Evolutionary conservation across 108 stramenopile genomes (phyloP).

Genomic region (Pseudonitzschia multiseries): DNA sequence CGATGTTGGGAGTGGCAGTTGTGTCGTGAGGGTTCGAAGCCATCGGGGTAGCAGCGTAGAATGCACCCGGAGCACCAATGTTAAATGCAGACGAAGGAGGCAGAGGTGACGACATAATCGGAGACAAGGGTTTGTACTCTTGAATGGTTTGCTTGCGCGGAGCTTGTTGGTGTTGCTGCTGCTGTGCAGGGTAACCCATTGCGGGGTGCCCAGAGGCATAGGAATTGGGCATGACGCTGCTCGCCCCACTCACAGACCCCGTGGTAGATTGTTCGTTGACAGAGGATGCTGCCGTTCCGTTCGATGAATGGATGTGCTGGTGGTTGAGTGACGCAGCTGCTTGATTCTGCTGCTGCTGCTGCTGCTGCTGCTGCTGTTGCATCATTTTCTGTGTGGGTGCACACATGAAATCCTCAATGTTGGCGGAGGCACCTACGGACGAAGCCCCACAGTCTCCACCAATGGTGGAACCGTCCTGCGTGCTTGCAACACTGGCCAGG

Average conservation of each 20-base stretch:
- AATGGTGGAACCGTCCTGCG: too few species aligned
- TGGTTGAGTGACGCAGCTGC: too few species aligned
- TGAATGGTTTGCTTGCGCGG: background rate
- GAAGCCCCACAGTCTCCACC: too few species aligned
- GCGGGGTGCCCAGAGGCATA: background rate
- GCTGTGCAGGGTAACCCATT: background rate
- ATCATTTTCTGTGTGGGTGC: too few species aligned
- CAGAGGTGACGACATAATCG: background rate
- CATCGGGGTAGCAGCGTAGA: background rate
- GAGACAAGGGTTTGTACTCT: background rate
- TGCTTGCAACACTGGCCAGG: background rate
- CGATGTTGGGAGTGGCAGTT: background rate
- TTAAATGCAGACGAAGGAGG: too few species aligned
- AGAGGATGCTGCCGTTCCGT: background rate
- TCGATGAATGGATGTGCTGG: background rate
- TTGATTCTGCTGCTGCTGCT: background rate
- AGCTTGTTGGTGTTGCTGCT: background rate
- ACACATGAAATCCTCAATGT: too few species aligned
- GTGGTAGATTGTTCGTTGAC: background rate
- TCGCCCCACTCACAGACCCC: background rate
- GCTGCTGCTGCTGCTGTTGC: too few species aligned
- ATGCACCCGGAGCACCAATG: too few species aligned
- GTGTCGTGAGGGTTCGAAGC: background rate
- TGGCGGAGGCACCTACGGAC: too few species aligned
- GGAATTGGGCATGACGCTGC: conserved; percentile 13